phyloP scores from a whole-genome alignment of 2,329 filamentous ascomycete genomes.

The Pseudocercospora vitis region DNA sequence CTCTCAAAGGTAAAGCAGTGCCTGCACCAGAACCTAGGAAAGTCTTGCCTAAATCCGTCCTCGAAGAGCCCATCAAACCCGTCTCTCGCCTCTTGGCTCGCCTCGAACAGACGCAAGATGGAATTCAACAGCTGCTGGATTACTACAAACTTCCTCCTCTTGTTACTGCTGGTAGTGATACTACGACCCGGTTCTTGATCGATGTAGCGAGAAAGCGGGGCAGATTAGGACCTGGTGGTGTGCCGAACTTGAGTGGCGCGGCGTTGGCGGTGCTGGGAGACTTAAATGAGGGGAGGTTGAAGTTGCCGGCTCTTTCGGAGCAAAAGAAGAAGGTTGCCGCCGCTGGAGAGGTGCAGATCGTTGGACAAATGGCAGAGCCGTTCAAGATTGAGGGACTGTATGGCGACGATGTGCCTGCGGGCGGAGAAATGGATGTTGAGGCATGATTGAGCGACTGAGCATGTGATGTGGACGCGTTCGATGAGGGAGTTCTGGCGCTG shows the following conservation, averaged over 20 bases:
- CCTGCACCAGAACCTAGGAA: slow-evolving; percentile 13
- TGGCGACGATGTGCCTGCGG: slow-evolving; percentile 60
- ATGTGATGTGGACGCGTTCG: background rate
- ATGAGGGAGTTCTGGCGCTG: background rate
- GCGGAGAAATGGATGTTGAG: slow-evolving; percentile 27
- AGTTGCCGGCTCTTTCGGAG: slow-evolving; percentile 40
- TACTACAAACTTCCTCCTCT: slow-evolving; percentile 84
- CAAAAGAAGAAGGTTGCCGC: slow-evolving; percentile 33
- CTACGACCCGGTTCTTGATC: slow-evolving; percentile 86
- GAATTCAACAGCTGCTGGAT: slow-evolving; percentile 75
- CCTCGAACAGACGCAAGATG: slow-evolving; percentile 68
- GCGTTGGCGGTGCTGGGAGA: slow-evolving; percentile 95
- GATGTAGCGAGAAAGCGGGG: slow-evolving; percentile 94
- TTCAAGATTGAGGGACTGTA: slow-evolving; percentile 93
- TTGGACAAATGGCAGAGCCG: slow-evolving; percentile 89
- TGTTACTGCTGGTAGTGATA: slow-evolving; percentile 66
- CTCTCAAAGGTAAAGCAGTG: slow-evolving; percentile 6
- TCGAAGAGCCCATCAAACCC: slow-evolving; percentile 86
- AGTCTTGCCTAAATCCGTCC: slow-evolving; percentile 79
- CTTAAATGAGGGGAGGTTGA: slow-evolving; percentile 89
- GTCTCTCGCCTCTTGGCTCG: slow-evolving; percentile 81
- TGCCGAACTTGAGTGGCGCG: slow-evolving; percentile 83
- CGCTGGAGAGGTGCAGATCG: slow-evolving; percentile 68
- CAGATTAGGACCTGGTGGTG: slow-evolving; percentile 79
- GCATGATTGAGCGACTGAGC: slow-evolving; percentile 11